These are phyloP conservation scores for Citrus mangshanensis DNA, from an alignment of 345 rosid species.

Conservation along the genomic window DNA sequence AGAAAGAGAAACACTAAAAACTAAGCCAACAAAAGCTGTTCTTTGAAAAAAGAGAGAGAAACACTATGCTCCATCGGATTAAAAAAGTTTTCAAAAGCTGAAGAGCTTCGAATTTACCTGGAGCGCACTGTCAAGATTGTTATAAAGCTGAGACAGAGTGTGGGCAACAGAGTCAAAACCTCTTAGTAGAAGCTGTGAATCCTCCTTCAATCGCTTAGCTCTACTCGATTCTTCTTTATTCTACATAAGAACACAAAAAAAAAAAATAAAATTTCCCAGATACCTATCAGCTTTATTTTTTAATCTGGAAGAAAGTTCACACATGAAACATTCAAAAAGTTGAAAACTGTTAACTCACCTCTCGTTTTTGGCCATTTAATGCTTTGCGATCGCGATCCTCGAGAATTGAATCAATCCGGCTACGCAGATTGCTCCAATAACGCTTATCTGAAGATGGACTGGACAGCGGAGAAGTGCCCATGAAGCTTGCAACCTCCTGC, in stretches of 20 bases:
- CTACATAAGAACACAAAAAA: not conserved
- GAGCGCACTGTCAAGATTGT: constrained; percentile 78
- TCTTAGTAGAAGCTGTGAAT: constrained; percentile 72
- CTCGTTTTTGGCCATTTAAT: constrained; percentile 8
- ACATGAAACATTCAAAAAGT: not conserved
- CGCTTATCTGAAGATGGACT: constrained; percentile 50
- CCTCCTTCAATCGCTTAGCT: constrained; percentile 63
- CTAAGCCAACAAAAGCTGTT: not conserved
- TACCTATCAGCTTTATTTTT: not conserved
- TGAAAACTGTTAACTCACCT: constrained; percentile 13
- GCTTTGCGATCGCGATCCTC: constrained; percentile 22
- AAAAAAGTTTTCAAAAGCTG: not conserved
- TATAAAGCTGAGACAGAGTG: constrained; percentile 73
- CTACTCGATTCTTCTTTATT: constrained; percentile 28
- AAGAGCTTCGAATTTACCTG: constrained; percentile 41
- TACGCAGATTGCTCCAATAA: constrained; percentile 50
- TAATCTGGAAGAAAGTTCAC: not conserved
- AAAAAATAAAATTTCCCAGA: not conserved
- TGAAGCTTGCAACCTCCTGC: constrained; percentile 21
- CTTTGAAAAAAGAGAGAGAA: not conserved
- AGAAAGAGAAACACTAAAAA: not conserved
- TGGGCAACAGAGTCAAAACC: constrained; percentile 85
- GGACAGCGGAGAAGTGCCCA: constrained; percentile 30
- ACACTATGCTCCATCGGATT: not conserved
- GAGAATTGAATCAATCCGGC: constrained; percentile 39